These are phyloP conservation scores for Termitomyces sp. DNA, from an alignment of 768 basidiomycete genomes.

Conservation along the genomic window DNA sequence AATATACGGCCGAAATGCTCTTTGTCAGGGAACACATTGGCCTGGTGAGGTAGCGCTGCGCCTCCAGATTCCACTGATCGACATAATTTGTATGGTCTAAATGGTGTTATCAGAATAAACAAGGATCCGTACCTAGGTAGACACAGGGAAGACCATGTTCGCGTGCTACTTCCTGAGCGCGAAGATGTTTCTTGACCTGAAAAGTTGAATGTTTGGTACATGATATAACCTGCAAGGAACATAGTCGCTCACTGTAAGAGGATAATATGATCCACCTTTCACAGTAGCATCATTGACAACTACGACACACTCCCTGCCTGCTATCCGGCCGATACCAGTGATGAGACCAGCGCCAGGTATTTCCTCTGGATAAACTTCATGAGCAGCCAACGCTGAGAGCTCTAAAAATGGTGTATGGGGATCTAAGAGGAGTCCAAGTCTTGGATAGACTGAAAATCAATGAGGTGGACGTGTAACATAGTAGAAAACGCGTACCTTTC, in stretches of 20 bases:
- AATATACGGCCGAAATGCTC: conserved; percentile 97
- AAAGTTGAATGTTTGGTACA: neutral
- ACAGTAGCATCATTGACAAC: conserved; percentile 95
- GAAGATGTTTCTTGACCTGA: conserved; percentile 91
- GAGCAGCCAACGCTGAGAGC: conserved; percentile 79
- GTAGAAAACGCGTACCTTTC: conserved; percentile 55
- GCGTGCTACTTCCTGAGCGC: conserved; percentile 92
- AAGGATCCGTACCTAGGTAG: conserved; percentile 68
- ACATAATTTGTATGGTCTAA: neutral
- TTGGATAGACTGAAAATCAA: conserved; percentile 22
- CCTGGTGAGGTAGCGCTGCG: conserved; percentile 88
- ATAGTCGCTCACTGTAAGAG: conserved; percentile 56
- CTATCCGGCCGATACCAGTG: conserved; percentile 77
- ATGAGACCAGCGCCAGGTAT: conserved; percentile 91
- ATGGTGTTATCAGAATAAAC: neutral
- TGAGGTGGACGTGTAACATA: neutral
- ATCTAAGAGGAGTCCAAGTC: conserved; percentile 74
- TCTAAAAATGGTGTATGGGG: conserved; percentile 89
- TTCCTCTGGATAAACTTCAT: conserved; percentile 77
- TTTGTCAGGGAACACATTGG: conserved; percentile 92
- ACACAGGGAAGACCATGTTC: conserved; percentile 90
- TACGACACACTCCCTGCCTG: conserved; percentile 81
- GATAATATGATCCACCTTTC: conserved; percentile 91
- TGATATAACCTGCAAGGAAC: neutral
- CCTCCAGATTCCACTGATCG: conserved; percentile 86